phyloP scores from a whole-genome alignment of 352 stramenopile species.

The Globisporangium iwayamae region DNA sequence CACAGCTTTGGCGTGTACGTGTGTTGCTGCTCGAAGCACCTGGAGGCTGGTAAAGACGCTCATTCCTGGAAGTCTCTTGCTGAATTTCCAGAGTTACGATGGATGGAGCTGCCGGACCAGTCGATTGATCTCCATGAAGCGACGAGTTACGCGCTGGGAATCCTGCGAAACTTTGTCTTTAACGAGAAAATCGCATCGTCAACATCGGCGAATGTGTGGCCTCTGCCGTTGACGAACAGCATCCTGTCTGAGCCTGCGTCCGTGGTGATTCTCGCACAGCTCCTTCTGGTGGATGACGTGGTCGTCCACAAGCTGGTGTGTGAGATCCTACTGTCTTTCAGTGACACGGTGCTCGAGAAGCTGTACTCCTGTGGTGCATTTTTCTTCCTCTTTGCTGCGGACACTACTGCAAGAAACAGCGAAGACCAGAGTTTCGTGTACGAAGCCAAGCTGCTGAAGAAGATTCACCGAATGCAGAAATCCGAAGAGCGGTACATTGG shows the following conservation, averaged over 20 bases:
- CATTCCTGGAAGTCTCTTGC: slow-evolving; percentile 64
- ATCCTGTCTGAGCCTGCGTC: slow-evolving; percentile 44
- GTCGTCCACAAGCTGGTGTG: slow-evolving; percentile 49
- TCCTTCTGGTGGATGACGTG: slow-evolving; percentile 58
- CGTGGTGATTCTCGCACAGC: slow-evolving; percentile 54
- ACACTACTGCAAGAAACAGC: slow-evolving; percentile 20
- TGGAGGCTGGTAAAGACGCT: slow-evolving; percentile 23
- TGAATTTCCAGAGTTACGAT: slow-evolving; percentile 69
- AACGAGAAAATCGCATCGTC: slow-evolving; percentile 36
- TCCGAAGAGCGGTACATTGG: slow-evolving; percentile 37
- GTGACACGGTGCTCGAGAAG: slow-evolving; percentile 39
- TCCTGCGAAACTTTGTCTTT: slow-evolving; percentile 59
- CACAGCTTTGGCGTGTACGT: slow-evolving; percentile 40
- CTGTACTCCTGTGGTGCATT: slow-evolving; percentile 61
- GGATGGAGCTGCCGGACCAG: slow-evolving; percentile 74
- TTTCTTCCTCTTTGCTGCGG: slow-evolving; percentile 68
- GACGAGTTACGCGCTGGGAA: slow-evolving; percentile 46
- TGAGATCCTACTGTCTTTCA: slow-evolving; percentile 60
- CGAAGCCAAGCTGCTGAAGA: slow-evolving; percentile 57
- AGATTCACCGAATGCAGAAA: slow-evolving; percentile 59
- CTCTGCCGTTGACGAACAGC: slow-evolving; percentile 52
- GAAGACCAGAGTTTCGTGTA: slow-evolving; percentile 42
- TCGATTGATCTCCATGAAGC: slow-evolving; percentile 41
- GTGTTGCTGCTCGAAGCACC: slow-evolving; percentile 67
- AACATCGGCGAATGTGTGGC: slow-evolving; percentile 39